Evolutionary conservation across 2,329 filamentous ascomycete genomes (phyloP).

Genomic region (Coniochaeta pulveracea): DNA sequence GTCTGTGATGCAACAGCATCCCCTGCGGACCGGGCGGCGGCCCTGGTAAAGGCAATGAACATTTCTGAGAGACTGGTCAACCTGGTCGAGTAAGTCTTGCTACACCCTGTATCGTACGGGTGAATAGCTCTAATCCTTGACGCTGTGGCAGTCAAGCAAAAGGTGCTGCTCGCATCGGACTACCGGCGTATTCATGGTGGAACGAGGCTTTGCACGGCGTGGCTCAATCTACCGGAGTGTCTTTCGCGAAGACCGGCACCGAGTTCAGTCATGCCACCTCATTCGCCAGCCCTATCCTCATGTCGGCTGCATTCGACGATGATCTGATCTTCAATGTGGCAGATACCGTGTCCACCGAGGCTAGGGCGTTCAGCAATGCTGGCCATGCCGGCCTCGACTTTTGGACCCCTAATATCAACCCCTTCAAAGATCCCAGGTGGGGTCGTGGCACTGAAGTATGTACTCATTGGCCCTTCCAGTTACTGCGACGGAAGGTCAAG

Average conservation of each 20-base stretch:
- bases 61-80: conserved; percentile 43
- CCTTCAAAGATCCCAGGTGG: conserved; percentile 52
- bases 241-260: conserved; percentile 34
- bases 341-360: conserved; percentile 44
- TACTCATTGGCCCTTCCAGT: neutral
- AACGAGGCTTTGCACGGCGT: conserved; percentile 47
- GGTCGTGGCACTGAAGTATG: conserved; percentile 47
- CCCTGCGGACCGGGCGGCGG: conserved; percentile 27
- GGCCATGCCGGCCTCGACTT: conserved; percentile 43
- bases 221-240: conserved; percentile 35
- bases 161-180: conserved; percentile 39
- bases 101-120: no score
- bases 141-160: conserved; percentile 14
- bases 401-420: conserved; percentile 59
- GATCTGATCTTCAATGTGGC: conserved; percentile 46
- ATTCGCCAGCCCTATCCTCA: conserved; percentile 52
- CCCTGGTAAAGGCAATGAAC: conserved; percentile 37
- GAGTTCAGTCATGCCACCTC: conserved; percentile 50
- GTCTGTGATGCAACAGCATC: conserved; percentile 36
- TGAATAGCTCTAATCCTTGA: no score
- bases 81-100: conserved; percentile 16
- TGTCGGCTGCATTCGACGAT: conserved; percentile 55
- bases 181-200: conserved; percentile 48
- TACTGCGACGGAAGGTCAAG: neutral
- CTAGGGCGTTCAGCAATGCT: conserved; percentile 51